A percentile compares a stretch with the other conserved stretches of the same genome.
These are phyloP conservation scores for Lentinus polychrous DNA, from an alignment of 1,284 basidiomycete genomes.

Conservation along the genomic window DNA sequence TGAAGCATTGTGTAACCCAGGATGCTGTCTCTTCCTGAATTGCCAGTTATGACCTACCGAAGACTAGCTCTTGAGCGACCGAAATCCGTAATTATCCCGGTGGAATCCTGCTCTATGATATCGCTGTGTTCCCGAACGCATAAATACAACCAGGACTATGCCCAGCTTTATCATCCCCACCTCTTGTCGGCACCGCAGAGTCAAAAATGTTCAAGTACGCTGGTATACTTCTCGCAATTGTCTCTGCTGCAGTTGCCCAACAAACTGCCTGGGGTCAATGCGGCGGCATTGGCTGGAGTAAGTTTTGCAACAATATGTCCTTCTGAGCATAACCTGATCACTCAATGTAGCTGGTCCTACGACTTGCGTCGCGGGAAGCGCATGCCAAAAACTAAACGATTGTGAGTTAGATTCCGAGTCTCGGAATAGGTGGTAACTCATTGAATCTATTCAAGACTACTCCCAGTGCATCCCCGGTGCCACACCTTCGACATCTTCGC, in stretches of 20 bases:
- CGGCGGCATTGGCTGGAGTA: conserved; percentile 19
- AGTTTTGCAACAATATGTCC: not conserved
- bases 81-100: not conserved
- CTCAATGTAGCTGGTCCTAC: conserved; percentile 19
- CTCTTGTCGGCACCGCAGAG: not conserved
- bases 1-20: no score
- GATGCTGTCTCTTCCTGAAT: no score
- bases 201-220: conserved; percentile 19
- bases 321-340: not conserved
- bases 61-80: not conserved
- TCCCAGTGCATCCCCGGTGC: conserved; percentile 29
- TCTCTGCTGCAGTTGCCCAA: conserved; percentile 19
- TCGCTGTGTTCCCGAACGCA: no score
- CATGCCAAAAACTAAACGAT: conserved; percentile 23
- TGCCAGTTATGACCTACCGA: no score
- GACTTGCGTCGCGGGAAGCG: conserved; percentile 25
- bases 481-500: conserved; percentile 12
- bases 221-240: conserved; percentile 16
- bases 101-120: not conserved
- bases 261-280: conserved; percentile 18
- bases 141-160: no score
- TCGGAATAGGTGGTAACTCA: not conserved
- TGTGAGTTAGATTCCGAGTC: conserved; percentile 15
- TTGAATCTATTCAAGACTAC: conserved; percentile 20
- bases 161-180: not conserved